Percentiles rank a stretch among this genome's conserved stretches.
Evolutionary conservation across 176 grass and related monocot genomes (phyloP).

Genomic region (Hordeum vulgare): MorexV3_pseudomolecules_assembly NC_058524.1:587458620-587459119

Average conservation of each 20-base stretch:
- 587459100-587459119: conserved; percentile 37
- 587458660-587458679: background rate
- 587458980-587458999: too few species aligned
- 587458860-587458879: background rate
- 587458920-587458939: background rate
- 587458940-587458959: background rate
- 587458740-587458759: background rate
- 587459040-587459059: background rate
- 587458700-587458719: background rate
- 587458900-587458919: background rate
- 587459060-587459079: background rate
- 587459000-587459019: background rate
- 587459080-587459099: background rate
- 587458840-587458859: background rate
- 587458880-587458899: background rate
- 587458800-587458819: too few species aligned
- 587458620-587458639: background rate
- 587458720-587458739: background rate
- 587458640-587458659: background rate
- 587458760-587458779: background rate
- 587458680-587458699: background rate
- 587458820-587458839: background rate
- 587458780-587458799: background rate
- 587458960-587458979: too few species aligned
- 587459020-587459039: background rate